Conservation (phyloP, 345 rosid genomes). For the Aethionema arabicum region DNA sequence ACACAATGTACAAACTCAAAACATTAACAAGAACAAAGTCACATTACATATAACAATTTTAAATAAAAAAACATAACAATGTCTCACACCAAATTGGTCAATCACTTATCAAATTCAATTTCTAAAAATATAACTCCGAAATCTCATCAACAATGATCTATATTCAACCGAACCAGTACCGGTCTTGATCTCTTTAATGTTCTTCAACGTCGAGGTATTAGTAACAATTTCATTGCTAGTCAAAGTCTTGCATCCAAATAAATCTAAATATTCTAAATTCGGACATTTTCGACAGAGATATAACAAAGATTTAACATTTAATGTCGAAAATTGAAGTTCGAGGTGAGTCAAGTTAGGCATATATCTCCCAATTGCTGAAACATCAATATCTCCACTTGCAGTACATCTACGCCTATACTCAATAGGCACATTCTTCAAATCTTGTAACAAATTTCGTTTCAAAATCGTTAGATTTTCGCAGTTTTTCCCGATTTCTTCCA, state of each 20-base stretch:
- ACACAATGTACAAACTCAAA: too few relatives aligned
- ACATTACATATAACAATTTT: too few relatives aligned
- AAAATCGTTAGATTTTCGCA: slow-evolving; percentile 52
- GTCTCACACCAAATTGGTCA: too few relatives aligned
- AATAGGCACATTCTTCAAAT: slow-evolving; percentile 25
- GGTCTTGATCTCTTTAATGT: slow-evolving; percentile 45
- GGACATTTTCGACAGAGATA: slow-evolving; percentile 51
- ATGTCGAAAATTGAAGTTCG: slow-evolving; percentile 56
- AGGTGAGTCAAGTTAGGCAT: slow-evolving; percentile 56
- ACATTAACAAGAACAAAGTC: too few relatives aligned
- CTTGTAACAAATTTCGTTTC: slow-evolving; percentile 41
- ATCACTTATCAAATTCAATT: too few relatives aligned
- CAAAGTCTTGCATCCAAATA: slow-evolving; percentile 53
- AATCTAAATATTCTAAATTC: slow-evolving; percentile 50
- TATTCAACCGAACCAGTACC: not conserved
- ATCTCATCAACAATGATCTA: too few relatives aligned
- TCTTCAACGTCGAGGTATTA: slow-evolving; percentile 39
- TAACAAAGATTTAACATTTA: slow-evolving; percentile 46
- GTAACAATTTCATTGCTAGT: slow-evolving; percentile 47
- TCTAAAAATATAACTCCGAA: too few relatives aligned
- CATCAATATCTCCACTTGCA: slow-evolving; percentile 50
- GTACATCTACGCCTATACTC: too few relatives aligned
- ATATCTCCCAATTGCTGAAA: slow-evolving; percentile 47
- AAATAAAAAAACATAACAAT: too few relatives aligned
- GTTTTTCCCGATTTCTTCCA: slow-evolving; percentile 47